Percentiles rank a stretch among this genome's conserved stretches.
phyloP scores from a whole-genome alignment of 2,329 filamentous ascomycete genomes.

The Penicillium thymicola region DNA sequence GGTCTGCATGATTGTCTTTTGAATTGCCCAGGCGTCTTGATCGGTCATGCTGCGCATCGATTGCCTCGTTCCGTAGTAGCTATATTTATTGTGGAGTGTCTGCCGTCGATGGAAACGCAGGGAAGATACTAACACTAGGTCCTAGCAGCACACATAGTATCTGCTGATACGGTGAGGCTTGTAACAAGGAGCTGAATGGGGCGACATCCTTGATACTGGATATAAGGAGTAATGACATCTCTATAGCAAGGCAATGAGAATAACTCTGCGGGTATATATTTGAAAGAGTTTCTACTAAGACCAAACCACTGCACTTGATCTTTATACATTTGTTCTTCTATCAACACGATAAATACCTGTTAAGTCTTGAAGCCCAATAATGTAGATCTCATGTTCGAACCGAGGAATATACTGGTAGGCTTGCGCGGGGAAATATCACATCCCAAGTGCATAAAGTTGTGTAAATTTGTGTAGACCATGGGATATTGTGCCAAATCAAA shows the following conservation, averaged over 20 bases:
- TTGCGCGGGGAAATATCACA: background rate
- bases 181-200: background rate
- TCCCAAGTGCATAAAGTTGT: background rate
- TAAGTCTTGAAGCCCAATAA: background rate
- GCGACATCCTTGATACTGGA: background rate
- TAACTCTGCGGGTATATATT: background rate
- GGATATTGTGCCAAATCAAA: background rate
- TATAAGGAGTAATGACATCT: background rate
- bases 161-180: conserved; percentile 1
- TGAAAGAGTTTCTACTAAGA: background rate
- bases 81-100: conserved; percentile 38
- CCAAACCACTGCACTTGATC: background rate
- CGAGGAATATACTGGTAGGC: background rate
- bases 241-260: background rate
- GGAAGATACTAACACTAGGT: conserved; percentile 18
- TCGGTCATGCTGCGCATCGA: conserved; percentile 15
- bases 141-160: conserved; percentile 10
- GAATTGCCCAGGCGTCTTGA: conserved; percentile 35
- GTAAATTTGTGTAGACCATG: no score
- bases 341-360: background rate
- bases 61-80: conserved; percentile 36
- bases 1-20: conserved; percentile 44
- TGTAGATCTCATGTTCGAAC: background rate
- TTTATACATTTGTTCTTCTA: background rate
- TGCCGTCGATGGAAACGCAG: conserved; percentile 33